Evolutionary conservation across 2,329 filamentous ascomycete species (phyloP).

Genomic region (Microsporum audouinii): DNA sequence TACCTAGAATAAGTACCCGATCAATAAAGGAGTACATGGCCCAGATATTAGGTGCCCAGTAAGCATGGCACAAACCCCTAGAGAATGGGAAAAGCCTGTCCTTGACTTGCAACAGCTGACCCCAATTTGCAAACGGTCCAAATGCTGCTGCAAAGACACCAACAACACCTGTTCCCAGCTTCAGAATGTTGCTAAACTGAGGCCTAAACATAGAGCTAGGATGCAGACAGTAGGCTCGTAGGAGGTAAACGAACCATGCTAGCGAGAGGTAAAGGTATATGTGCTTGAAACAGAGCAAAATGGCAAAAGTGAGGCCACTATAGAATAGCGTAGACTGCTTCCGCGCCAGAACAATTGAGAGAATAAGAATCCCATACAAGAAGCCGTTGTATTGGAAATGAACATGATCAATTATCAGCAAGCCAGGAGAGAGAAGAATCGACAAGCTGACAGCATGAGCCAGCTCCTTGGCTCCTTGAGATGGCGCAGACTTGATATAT

Average conservation of each 20-base stretch:
- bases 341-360: slow-evolving; percentile 74
- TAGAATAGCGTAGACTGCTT: slow-evolving; percentile 61
- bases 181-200: slow-evolving; percentile 66
- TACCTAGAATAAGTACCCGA: slow-evolving; percentile 68
- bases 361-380: slow-evolving; percentile 79
- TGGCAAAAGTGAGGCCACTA: slow-evolving; percentile 74
- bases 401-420: slow-evolving; percentile 95
- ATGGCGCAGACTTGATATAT: slow-evolving; percentile 60
- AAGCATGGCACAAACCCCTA: slow-evolving; percentile 86
- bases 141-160: slow-evolving; percentile 70
- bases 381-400: slow-evolving; percentile 99
- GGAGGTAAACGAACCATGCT: slow-evolving; percentile 86
- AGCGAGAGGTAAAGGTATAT: slow-evolving; percentile 95
- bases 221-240: slow-evolving; percentile 80
- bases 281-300: slow-evolving; percentile 86
- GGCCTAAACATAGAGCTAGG: slow-evolving; percentile 64
- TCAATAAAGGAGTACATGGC: slow-evolving; percentile 91
- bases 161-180: slow-evolving; percentile 63
- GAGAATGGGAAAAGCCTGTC: slow-evolving; percentile 87
- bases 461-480: slow-evolving; percentile 53
- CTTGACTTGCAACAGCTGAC: slow-evolving; percentile 72
- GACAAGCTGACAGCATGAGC: slow-evolving; percentile 81
- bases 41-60: slow-evolving; percentile 98
- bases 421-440: slow-evolving; percentile 77
- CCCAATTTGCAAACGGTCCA: slow-evolving; percentile 72